Evolutionary conservation across 495 filamentous ascomycete species (phyloP).

Genomic region (Chaetomidium leptoderma): DNA sequence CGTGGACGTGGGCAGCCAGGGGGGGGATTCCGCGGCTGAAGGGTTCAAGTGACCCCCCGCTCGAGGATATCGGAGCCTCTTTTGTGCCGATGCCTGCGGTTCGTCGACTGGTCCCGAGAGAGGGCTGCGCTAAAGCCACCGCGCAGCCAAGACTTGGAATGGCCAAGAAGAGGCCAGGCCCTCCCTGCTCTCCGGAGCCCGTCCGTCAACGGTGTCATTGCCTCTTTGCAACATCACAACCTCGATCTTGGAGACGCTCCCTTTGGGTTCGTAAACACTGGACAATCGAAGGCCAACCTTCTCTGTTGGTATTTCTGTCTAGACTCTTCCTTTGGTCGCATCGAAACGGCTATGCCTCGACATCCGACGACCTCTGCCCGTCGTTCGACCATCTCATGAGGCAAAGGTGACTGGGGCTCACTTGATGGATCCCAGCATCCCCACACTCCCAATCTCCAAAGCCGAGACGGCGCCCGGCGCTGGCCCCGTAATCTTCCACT

Average conservation of each 20-base stretch:
- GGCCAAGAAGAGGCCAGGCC: constrained; percentile 2
- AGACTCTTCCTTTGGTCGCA: not conserved
- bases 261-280: not conserved
- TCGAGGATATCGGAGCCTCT: not conserved
- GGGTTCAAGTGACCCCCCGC: not conserved
- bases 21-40: too few relatives aligned
- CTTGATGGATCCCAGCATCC: constrained; percentile 4
- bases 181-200: too few relatives aligned
- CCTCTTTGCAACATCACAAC: too few relatives aligned
- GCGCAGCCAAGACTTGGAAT: not conserved
- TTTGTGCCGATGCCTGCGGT: not conserved
- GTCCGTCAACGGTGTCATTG: too few relatives aligned
- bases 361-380: not conserved
- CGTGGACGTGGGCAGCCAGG: too few relatives aligned
- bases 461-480: not conserved
- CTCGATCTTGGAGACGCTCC: not conserved
- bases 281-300: not conserved
- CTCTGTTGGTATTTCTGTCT: not conserved
- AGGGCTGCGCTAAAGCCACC: not conserved
- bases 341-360: not conserved
- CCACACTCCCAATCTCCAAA: not conserved
- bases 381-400: not conserved
- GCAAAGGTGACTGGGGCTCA: not conserved
- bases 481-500: not conserved
- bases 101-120: too few relatives aligned